Evolutionary conservation across 202 grass and related monocot species (phyloP), one percentile per base, ranked within the genome.

Genomic region (Panicum hallii): DNA sequence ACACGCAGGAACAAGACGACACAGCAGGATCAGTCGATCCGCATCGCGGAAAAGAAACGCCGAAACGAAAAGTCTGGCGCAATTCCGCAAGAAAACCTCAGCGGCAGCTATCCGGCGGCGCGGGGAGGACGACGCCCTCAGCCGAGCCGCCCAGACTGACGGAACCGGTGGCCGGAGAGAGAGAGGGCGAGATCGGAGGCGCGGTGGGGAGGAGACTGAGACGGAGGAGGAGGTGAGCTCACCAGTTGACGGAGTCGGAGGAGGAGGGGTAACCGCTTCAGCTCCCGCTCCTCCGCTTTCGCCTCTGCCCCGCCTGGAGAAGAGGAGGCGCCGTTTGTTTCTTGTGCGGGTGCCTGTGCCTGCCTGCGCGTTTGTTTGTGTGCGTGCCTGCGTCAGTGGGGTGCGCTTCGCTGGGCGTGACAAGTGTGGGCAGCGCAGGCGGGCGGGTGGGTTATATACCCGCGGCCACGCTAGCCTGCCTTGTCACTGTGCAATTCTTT

Each of bases 221-320:
- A 2, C 32, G 45, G 23, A n/a, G 50, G 17, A 20, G 64, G 64
- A 63, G 28, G 20, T 53, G 84, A 79, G 84, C 84, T 86, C 75
- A 86, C 72, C 76, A 79, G 84, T 86, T 64, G 79, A 75, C 72
- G 83, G 72, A 46, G 57, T 6, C 57, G 82, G 49, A 22, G 50
- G 49, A 22, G 50, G 50, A 16, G 63, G 58, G 4, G 19, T 22
- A 87, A 82, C 72, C 71, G 53, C 85, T 66, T 86, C 84, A 86
- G 84, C 77, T 86, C 84, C 68, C 19, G 32, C 5, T 54, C 22
- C 19, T 22, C 40, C 17, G 40, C 42, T 19, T 52, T 38, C 34
- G 30, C 49, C 72, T 30, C 46, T 14, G 13, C 45, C 20, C 4
- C 66, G 20, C 43, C 43, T 34, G 22, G 32, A 72, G 72, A 40